A percentile compares a stretch with the other conserved stretches of the same genome.
phyloP scores from a whole-genome alignment of 1,284 basidiomycete species.

The Apiotrichum domesticum region DNA sequence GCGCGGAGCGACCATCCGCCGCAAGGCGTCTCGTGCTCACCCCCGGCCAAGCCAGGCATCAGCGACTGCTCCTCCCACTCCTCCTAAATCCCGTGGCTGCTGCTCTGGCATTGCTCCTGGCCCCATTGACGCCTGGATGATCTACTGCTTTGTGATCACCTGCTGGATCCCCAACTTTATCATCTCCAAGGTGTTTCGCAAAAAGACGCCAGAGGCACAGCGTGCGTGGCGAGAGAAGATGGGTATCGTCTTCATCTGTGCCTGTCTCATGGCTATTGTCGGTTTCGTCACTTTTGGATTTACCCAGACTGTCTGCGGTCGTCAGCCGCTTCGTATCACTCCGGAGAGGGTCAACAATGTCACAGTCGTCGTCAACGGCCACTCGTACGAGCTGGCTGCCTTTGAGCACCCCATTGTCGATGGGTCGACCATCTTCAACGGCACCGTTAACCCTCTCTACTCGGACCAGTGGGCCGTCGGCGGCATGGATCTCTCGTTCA shows the following conservation, averaged over 20 bases:
- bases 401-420: conserved; percentile 74
- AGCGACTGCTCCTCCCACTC: conserved; percentile 5
- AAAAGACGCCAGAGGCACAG: conserved; percentile 86
- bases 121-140: conserved; percentile 90
- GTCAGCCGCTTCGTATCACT: conserved; percentile 66
- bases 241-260: conserved; percentile 78
- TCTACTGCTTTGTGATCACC: conserved; percentile 86
- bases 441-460: conserved; percentile 74
- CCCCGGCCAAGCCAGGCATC: conserved; percentile 33
- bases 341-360: conserved; percentile 69
- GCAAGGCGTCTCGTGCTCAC: conserved; percentile 56
- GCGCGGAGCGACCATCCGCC: conserved; percentile 66
- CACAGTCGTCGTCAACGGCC: conserved; percentile 88
- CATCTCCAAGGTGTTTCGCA: conserved; percentile 57
- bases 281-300: conserved; percentile 99
- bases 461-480: conserved; percentile 68
- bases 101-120: conserved; percentile 59
- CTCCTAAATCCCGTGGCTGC: conserved; percentile 17
- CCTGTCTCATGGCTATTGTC: conserved; percentile 78
- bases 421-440: conserved; percentile 57
- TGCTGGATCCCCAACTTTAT: conserved; percentile 72
- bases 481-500: conserved; percentile 81
- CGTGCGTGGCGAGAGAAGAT: conserved; percentile 97
- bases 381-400: conserved; percentile 80
- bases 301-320: conserved; percentile 87